These are phyloP conservation scores for Castanopsis chinensis DNA, from an alignment of 306 rosid species.

Conservation along the genomic window DNA sequence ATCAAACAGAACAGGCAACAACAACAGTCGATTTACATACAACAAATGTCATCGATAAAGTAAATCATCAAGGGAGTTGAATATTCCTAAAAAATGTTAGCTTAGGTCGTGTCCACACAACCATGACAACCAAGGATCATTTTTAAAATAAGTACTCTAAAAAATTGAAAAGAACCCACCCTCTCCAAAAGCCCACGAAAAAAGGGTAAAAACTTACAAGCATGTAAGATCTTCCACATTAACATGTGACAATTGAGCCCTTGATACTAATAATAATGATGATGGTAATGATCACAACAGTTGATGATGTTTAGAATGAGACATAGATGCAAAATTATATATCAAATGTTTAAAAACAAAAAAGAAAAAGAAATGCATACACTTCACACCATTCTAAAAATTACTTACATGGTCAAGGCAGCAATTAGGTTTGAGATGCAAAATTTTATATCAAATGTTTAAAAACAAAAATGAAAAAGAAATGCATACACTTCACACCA, in stretches of 20 bases:
- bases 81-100: not conserved
- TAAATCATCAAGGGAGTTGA: not conserved
- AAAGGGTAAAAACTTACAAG: not conserved
- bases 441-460: too few relatives aligned
- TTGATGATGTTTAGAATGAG: not conserved
- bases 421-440: slow-evolving; percentile 33
- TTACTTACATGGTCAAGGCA: slow-evolving; percentile 67
- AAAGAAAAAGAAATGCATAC: not conserved
- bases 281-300: not conserved
- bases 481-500: too few relatives aligned
- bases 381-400: not conserved
- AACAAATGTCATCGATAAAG: not conserved
- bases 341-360: not conserved
- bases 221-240: not conserved
- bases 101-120: not conserved
- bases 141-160: not conserved
- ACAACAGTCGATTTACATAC: not conserved
- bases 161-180: not conserved
- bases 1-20: not conserved
- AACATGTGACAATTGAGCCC: not conserved
- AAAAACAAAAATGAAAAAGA: too few relatives aligned
- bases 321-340: not conserved
- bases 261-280: not conserved
- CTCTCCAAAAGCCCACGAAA: not conserved
- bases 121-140: not conserved